Evolutionary conservation across 441 rosid genomes (phyloP), one percentile per base, ranked within the genome.

Genomic region (Rhodomyrtus psidioides): DNA sequence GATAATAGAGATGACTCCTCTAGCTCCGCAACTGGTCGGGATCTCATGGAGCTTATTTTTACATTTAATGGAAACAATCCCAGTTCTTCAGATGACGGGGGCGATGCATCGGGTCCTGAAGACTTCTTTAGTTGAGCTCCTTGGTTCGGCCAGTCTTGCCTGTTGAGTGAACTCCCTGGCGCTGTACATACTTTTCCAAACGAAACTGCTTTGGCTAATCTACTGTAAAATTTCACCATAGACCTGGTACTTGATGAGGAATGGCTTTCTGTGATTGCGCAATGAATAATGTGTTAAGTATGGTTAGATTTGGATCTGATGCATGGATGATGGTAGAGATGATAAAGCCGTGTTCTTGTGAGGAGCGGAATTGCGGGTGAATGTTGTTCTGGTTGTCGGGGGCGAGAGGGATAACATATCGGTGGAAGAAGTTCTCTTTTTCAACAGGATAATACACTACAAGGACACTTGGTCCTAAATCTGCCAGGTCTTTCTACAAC

Each of bases 31-130:
- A 84, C 87, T 6, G 90, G 90, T 76, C 89, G 84, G 53, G 96
- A 91, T 76, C 93, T 93, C 85, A 85, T 92, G 82, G 94, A 94
- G 74, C 90, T 91, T 84, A 82, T 94, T 12, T 81, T 88, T 83
- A 76, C 91, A 53, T 91, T 93, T 89, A 89, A 89, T 57, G 90
- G 90, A 84, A 88, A 89, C 75, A 89, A 91, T 42, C 90, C 88
- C 54, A 92, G 51, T 79, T 88, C 92, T 86, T 90, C 92, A 30
- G 91, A 89, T 39, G 90, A 90, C 6, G 60, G 46, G 21, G 87
- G 46, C 24, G 87, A 90, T 76, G 83, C 91, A 49, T 83, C 88
- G 57, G 92, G 91, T 88, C 91, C 82, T 6, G 94, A 92, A 23
- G 94, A 93, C 92, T 86, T 86, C 39, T 92, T 91, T 86, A 88